Percentiles rank a stretch among this genome's conserved stretches.
Conservation (phyloP, 805 yeast species). For the Sugiyamaella mastotermitis region DNA sequence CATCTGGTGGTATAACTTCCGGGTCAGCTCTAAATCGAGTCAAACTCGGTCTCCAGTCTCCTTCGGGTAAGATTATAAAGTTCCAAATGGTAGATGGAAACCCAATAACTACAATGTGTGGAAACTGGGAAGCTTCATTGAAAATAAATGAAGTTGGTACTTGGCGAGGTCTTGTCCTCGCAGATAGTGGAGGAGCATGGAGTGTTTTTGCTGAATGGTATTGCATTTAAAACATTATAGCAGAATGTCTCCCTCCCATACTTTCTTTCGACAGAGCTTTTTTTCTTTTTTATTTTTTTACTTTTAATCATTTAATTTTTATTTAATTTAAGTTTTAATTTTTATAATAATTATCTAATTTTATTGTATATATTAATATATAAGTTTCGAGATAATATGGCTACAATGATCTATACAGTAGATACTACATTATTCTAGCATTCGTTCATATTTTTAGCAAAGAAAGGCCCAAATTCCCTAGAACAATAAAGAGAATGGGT, state of each 20-base stretch:
- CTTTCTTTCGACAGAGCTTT: neutral
- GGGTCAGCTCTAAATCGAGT: constrained; percentile 39
- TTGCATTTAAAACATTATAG: constrained; percentile 34
- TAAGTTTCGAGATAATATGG: no score
- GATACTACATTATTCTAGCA: no score
- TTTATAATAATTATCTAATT: neutral
- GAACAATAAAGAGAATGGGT: constrained; percentile 66
- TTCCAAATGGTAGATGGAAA: constrained; percentile 44
- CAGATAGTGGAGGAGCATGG: constrained; percentile 75
- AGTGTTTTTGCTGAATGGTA: constrained; percentile 90
- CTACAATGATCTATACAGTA: no score
- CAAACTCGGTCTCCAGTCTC: constrained; percentile 71
- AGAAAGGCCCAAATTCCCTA: no score
- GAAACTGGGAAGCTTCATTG: constrained; percentile 52
- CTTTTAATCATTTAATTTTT: neutral
- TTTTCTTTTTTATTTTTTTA: constrained; percentile 1
- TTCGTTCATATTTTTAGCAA: no score
- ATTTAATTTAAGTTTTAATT: neutral
- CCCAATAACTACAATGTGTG: constrained; percentile 23
- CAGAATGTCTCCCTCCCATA: neutral
- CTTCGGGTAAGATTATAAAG: constrained; percentile 71
- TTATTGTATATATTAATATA: no score
- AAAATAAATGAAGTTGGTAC: constrained; percentile 66
- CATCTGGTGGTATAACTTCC: constrained; percentile 43
- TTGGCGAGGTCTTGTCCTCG: constrained; percentile 78